These are phyloP conservation scores for Niebla homalea DNA, from an alignment of 495 filamentous ascomycete species.

Conservation along the genomic window DNA sequence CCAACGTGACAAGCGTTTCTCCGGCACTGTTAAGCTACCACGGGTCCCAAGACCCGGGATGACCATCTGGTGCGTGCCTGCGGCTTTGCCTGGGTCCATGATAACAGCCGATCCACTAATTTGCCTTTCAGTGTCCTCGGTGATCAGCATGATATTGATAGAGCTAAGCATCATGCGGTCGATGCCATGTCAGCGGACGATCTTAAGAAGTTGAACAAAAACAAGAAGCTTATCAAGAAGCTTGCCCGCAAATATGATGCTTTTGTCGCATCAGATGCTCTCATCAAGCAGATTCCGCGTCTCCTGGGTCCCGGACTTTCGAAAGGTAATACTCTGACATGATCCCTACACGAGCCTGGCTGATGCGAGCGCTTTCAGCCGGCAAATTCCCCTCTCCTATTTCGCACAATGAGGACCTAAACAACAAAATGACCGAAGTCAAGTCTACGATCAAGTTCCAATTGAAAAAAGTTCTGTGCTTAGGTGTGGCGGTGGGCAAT, in stretches of 20 bases:
- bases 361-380: slow-evolving; percentile 35
- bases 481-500: slow-evolving; percentile 97
- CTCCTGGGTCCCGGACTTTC: slow-evolving; percentile 96
- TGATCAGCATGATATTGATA: slow-evolving; percentile 99
- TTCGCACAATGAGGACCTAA: slow-evolving; percentile 87
- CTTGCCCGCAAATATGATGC: slow-evolving; percentile 99
- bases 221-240: slow-evolving; percentile 99
- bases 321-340: slow-evolving; percentile 51
- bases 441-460: slow-evolving; percentile 99
- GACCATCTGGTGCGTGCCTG: slow-evolving; percentile 62
- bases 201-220: slow-evolving; percentile 99
- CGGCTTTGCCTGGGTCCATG: background rate
- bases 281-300: slow-evolving; percentile 99
- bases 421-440: slow-evolving; percentile 90
- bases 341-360: background rate
- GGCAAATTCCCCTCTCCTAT: slow-evolving; percentile 99
- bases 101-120: slow-evolving; percentile 9
- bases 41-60: slow-evolving; percentile 83
- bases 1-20: slow-evolving; percentile 99
- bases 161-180: slow-evolving; percentile 93
- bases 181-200: slow-evolving; percentile 97
- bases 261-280: slow-evolving; percentile 85
- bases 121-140: slow-evolving; percentile 59
- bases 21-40: slow-evolving; percentile 90
- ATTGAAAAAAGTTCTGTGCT: slow-evolving; percentile 99